phyloP scores from a whole-genome alignment of 148 eudicot genomes.

The Rhododendron griersonianum region DNA sequence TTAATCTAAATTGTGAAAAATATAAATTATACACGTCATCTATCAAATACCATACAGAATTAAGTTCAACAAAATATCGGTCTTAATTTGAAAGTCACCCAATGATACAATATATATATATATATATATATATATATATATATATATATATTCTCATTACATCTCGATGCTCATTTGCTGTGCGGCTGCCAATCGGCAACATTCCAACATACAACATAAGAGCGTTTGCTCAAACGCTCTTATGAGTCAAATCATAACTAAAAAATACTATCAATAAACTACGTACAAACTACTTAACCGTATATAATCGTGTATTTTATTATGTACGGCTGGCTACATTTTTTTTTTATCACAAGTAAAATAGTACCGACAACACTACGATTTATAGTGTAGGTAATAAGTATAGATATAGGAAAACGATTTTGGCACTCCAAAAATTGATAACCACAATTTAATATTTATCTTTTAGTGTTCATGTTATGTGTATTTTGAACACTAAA shows the following conservation, averaged over 20 bases:
- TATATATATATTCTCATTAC: no score
- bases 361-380: no score
- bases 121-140: no score
- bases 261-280: neutral
- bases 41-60: neutral
- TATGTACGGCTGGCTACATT: no score
- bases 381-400: no score
- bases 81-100: neutral
- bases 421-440: no score
- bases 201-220: neutral
- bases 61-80: neutral
- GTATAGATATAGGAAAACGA: no score
- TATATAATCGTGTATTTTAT: neutral
- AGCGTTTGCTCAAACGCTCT: neutral
- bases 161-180: neutral
- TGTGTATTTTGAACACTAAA: no score
- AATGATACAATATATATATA: no score
- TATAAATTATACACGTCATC: neutral
- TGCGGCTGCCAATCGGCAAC: neutral
- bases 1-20: neutral
- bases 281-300: neutral
- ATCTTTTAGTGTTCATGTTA: no score
- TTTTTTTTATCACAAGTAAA: no score
- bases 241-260: neutral
- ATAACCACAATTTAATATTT: no score